These are phyloP conservation scores for Sporothrix schenckii DNA, from an alignment of 2,329 filamentous ascomycete species.

Conservation along the genomic window DNA sequence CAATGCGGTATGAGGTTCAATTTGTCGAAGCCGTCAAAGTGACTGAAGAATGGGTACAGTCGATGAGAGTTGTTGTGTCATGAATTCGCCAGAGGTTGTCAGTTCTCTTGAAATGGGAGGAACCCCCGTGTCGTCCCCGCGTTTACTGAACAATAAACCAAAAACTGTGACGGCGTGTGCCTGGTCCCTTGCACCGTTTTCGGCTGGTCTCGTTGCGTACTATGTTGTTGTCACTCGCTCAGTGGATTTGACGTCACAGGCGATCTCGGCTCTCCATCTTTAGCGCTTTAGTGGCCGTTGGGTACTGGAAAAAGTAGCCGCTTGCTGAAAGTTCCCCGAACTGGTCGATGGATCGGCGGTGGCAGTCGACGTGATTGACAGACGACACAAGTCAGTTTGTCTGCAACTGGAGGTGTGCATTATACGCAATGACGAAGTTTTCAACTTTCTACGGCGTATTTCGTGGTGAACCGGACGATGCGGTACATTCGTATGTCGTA, in stretches of 20 bases:
- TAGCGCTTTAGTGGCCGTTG: constrained; percentile 12
- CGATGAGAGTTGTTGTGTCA: background rate
- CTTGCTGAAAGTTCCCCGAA: background rate
- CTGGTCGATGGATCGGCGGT: background rate
- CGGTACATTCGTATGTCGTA: too few relatives aligned
- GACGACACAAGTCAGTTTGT: background rate
- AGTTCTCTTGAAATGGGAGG: too few relatives aligned
- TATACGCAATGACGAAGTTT: too few relatives aligned
- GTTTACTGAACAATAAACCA: too few relatives aligned
- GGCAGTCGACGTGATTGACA: background rate
- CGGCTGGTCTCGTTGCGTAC: background rate
- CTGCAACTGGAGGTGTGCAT: too few relatives aligned
- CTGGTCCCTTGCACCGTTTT: background rate
- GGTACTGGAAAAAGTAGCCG: background rate
- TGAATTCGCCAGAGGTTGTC: too few relatives aligned
- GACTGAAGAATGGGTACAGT: background rate
- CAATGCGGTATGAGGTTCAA: background rate
- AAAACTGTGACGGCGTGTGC: constrained; percentile 6
- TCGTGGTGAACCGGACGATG: too few relatives aligned
- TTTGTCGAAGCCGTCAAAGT: background rate
- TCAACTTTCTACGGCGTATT: too few relatives aligned
- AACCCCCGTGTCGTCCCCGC: too few relatives aligned
- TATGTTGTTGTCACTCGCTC: too few relatives aligned
- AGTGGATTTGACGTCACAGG: constrained; percentile 20
- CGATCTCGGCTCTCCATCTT: background rate